These are phyloP conservation scores for Mrakia gelida DNA, from an alignment of 768 basidiomycete species.

Conservation along the genomic window DNA sequence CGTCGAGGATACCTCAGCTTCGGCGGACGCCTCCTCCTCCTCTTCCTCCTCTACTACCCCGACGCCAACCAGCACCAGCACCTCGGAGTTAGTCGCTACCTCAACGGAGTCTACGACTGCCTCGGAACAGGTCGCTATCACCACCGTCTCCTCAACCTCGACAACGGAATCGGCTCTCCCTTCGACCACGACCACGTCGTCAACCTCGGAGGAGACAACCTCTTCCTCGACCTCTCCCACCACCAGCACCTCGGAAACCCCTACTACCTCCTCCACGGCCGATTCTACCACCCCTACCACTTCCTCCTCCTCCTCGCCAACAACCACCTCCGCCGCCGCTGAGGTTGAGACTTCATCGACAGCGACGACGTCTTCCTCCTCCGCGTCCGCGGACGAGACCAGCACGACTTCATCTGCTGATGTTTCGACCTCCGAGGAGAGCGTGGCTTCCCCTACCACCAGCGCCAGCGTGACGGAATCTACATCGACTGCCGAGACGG, in stretches of 20 bases:
- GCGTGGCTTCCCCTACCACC: background rate
- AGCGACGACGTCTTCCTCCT: slow-evolving; percentile 40
- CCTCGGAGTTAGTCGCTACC: background rate
- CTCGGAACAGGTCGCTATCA: background rate
- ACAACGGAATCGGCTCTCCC: background rate
- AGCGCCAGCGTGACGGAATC: background rate
- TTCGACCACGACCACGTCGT: background rate
- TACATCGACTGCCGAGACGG: background rate
- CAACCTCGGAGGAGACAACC: background rate
- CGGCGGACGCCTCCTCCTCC: background rate
- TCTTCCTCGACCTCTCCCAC: background rate
- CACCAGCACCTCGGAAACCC: background rate
- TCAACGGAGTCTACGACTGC: background rate
- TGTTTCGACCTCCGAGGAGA: background rate
- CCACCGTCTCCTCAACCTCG: background rate
- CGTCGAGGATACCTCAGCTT: background rate
- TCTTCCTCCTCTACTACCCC: background rate
- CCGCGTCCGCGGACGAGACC: background rate
- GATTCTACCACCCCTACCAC: background rate
- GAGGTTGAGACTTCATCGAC: background rate
- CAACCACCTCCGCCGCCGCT: background rate
- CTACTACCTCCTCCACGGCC: background rate
- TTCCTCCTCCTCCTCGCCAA: background rate
- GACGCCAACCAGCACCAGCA: background rate
- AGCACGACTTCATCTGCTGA: background rate